Conservation (phyloP, 192 early-diverging fungal genomes). For the Gorgonomyces haynaldii region DNA sequence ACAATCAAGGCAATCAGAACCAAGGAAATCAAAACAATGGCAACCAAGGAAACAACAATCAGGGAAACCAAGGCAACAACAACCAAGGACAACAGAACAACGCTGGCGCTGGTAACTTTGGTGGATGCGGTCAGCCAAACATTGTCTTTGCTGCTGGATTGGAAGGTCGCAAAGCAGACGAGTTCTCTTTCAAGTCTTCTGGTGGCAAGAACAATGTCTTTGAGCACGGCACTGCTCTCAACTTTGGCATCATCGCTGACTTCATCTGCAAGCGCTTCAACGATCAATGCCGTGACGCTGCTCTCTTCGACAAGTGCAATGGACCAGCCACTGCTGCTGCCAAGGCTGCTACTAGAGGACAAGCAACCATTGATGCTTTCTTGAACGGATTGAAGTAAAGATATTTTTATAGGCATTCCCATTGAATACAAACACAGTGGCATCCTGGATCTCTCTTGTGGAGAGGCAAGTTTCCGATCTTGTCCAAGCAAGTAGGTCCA, state of each 20-base stretch:
- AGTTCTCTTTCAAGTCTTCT: neutral
- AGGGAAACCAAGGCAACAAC: neutral
- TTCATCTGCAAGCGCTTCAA: constrained; percentile 18
- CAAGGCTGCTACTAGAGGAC: constrained; percentile 10
- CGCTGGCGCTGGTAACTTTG: neutral
- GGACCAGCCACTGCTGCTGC: constrained; percentile 2
- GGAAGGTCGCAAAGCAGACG: neutral
- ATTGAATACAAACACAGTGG: too few relatives aligned
- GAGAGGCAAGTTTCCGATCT: too few relatives aligned
- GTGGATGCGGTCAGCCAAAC: neutral
- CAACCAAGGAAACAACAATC: neutral
- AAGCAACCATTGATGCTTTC: constrained; percentile 1
- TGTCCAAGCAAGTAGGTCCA: too few relatives aligned
- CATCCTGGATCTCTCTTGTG: too few relatives aligned
- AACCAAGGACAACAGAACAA: neutral
- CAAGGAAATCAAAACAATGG: too few relatives aligned
- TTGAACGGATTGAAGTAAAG: neutral
- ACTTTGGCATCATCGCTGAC: constrained; percentile 17
- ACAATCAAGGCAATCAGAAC: too few relatives aligned
- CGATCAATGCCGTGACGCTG: constrained; percentile 16
- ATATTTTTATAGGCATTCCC: too few relatives aligned
- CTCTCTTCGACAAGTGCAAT: neutral
- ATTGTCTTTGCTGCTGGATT: neutral
- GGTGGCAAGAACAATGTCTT: too few relatives aligned
- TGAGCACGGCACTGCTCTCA: constrained; percentile 20